phyloP scores from a whole-genome alignment of 805 yeast species.

The Danielia reshetovae region DNA sequence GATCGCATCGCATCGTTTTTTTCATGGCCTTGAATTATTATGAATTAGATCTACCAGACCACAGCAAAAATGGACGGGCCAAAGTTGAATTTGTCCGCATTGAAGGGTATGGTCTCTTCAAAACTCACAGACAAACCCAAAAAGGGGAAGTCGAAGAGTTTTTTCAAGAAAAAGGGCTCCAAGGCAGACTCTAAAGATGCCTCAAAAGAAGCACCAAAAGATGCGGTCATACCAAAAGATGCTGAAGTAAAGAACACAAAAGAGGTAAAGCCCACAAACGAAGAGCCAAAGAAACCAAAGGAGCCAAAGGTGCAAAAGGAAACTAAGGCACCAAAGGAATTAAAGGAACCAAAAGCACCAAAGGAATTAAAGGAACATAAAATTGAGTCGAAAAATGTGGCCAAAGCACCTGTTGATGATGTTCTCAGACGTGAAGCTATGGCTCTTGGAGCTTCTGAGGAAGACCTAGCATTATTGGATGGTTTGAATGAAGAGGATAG shows the following conservation, averaged over 20 bases:
- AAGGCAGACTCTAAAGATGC: too few relatives aligned
- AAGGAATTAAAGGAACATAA: slow-evolving; percentile 2
- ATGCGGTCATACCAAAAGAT: too few relatives aligned
- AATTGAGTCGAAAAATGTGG: background rate
- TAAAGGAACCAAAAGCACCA: background rate
- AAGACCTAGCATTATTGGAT: slow-evolving; percentile 63
- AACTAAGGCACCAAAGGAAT: slow-evolving; percentile 4
- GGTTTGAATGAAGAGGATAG: slow-evolving; percentile 50
- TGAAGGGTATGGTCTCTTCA: slow-evolving; percentile 60
- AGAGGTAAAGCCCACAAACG: slow-evolving; percentile 13
- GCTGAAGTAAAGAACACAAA: background rate
- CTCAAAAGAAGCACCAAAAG: too few relatives aligned
- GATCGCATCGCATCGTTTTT: slow-evolving; percentile 10
- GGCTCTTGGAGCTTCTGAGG: slow-evolving; percentile 82
- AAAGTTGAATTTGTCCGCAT: slow-evolving; percentile 48
- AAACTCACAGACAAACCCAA: slow-evolving; percentile 34
- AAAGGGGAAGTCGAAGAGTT: background rate
- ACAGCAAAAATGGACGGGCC: slow-evolving; percentile 43
- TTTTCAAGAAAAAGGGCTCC: background rate
- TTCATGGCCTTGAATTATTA: too few relatives aligned
- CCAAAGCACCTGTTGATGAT: slow-evolving; percentile 18
- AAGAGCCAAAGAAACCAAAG: slow-evolving; percentile 4
- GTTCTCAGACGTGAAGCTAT: slow-evolving; percentile 67
- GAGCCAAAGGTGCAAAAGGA: slow-evolving; percentile 1
- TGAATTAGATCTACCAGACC: too few relatives aligned